Evolutionary conservation across 306 rosid genomes (phyloP), one percentile per base, ranked within the genome.

Genomic region (Cicer cuneatum): DNA sequence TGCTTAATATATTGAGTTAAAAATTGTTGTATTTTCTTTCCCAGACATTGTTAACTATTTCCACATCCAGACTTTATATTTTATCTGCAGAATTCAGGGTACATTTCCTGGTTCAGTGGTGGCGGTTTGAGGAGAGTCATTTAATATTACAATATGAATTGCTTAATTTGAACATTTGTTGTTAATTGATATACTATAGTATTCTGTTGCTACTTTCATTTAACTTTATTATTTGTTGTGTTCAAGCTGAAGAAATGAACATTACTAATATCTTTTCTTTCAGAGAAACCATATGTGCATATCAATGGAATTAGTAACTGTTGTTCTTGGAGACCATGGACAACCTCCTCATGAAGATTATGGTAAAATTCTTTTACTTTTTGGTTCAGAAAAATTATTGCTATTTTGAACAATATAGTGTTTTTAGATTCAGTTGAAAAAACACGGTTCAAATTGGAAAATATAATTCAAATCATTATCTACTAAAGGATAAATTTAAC

Each of bases 271-370:
- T 72, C 66, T 71, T 68, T 39, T 80, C 54, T 83, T 86, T 58
- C 85, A 94, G 98, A 88, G 51, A 81, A 90, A 88, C 76, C 89
- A 69, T 72, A 88, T 94, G 89, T 87, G 93, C 87, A 85, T 94
- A 86, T 91, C 98, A 52, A 94, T 88, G 98, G 98, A 94, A 83
- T 74, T 91, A 39, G 98, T 94, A 74, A 94, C 98, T 79, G 97
- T 96, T 68, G 98, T 94, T 81, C 89, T 94, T 62, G 98, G 98
- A 77, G 98, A 94, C 83, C 98, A 94, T 62, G 98, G 98, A 65
- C 98, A 94, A 72, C 91, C 95, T 42, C 98, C 98, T n/a, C 83
- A 69, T 37, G 96, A 94, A 85, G 98, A 91, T 83, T 94, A 81
- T 64, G 98, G 98, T 94, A 88, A 58, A 19, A 6, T 38, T 60